phyloP scores from a whole-genome alignment of 345 rosid genomes.

The Theobroma cacao region DNA sequence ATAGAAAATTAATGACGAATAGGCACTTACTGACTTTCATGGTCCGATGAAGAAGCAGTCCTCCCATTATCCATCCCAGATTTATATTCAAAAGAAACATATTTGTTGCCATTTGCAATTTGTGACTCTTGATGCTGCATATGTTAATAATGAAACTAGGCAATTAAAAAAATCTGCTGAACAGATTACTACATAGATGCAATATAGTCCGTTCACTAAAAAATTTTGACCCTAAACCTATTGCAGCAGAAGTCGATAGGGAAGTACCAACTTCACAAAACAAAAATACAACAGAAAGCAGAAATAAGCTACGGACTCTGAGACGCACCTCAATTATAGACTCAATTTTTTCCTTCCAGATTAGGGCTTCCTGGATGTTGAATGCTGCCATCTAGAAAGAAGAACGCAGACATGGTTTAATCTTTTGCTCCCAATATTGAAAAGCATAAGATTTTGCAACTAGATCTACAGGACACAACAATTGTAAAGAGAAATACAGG shows the following conservation, averaged over 20 bases:
- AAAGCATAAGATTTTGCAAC: slow-evolving; percentile 5
- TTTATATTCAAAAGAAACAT: slow-evolving; percentile 89
- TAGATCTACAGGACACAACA: not conserved
- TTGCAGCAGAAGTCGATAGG: not conserved
- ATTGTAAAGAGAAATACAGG: not conserved
- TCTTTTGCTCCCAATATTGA: slow-evolving; percentile 1
- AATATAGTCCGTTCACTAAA: not conserved
- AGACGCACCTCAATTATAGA: slow-evolving; percentile 78
- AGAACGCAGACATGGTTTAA: slow-evolving; percentile 24
- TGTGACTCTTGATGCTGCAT: slow-evolving; percentile 91
- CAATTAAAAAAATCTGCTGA: slow-evolving; percentile 7
- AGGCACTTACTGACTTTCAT: slow-evolving; percentile 94
- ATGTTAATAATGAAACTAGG: slow-evolving; percentile 19
- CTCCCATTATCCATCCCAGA: slow-evolving; percentile 91
- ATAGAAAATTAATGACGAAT: not conserved
- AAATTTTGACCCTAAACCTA: not conserved
- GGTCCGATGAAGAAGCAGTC: slow-evolving; percentile 93
- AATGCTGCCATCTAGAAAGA: slow-evolving; percentile 96
- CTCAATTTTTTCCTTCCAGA: slow-evolving; percentile 95
- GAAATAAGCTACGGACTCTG: not conserved
- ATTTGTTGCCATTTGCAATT: slow-evolving; percentile 74
- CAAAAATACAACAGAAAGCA: slow-evolving; percentile 4
- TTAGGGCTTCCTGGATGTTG: slow-evolving; percentile 91
- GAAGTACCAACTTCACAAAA: not conserved
- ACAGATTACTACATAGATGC: not conserved